Percentiles rank a stretch among this genome's conserved stretches.
phyloP scores from a whole-genome alignment of 2,329 filamentous ascomycete genomes.

The Penicillium sp. region DNA sequence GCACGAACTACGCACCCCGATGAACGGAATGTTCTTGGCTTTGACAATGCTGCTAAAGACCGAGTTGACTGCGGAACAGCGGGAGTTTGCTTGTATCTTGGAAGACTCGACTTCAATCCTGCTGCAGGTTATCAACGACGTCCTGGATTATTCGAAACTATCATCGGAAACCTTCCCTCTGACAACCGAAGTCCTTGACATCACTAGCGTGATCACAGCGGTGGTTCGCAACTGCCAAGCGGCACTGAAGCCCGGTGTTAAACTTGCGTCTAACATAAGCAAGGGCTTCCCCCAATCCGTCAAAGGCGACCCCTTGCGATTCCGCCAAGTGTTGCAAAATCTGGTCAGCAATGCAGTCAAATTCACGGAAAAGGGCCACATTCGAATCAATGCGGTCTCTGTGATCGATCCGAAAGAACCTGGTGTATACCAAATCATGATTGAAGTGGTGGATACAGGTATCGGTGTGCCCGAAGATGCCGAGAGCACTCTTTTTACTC shows the following conservation, averaged over 20 bases:
- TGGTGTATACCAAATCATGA: conserved; percentile 49
- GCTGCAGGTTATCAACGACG: conserved; percentile 65
- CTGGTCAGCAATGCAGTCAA: conserved; percentile 63
- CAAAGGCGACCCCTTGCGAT: conserved; percentile 61
- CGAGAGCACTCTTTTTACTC: conserved; percentile 54
- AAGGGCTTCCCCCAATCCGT: conserved; percentile 52
- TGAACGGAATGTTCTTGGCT: conserved; percentile 65
- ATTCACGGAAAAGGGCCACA: conserved; percentile 60
- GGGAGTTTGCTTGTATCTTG: conserved; percentile 59
- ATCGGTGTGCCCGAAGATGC: conserved; percentile 54
- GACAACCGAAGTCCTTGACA: conserved; percentile 54
- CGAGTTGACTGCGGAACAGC: conserved; percentile 54
- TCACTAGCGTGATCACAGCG: conserved; percentile 48
- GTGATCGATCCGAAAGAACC: conserved; percentile 43
- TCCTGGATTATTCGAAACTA: conserved; percentile 68
- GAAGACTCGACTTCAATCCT: conserved; percentile 62
- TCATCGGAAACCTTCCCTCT: conserved; percentile 62
- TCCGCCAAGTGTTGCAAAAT: conserved; percentile 65
- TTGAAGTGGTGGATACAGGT: conserved; percentile 57
- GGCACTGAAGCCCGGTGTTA: conserved; percentile 50
- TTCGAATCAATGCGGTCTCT: conserved; percentile 49
- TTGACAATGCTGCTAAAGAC: conserved; percentile 60
- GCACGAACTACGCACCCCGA: conserved; percentile 66
- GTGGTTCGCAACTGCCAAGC: conserved; percentile 55
- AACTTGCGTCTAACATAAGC: conserved; percentile 46